Evolutionary conservation across 495 filamentous ascomycete species (phyloP), one percentile per base, ranked within the genome.

Genomic region (Penicillium soppii): DNA sequence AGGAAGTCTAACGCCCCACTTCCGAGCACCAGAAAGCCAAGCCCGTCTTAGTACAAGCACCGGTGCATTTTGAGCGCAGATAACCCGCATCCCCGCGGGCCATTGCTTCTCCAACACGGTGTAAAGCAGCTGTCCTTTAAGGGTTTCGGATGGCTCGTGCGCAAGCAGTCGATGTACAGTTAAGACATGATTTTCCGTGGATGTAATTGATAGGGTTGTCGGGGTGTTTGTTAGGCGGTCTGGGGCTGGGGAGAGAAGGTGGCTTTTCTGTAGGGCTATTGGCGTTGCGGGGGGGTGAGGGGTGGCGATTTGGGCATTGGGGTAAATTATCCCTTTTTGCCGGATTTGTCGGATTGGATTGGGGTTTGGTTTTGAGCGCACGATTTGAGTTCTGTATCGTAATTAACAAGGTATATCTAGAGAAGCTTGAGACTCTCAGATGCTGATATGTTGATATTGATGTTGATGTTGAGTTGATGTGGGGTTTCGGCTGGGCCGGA

Each of bases 201-300:
- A 15, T 41, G 39, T 56, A 5, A 65, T 59, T 17, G 45, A 50
- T n/a, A 65, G 53, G 1, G 56, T 65, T 10, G 62, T 65, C 17
- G 62, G 56, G 23, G 62, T 60, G 45, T 62, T 55, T 30, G 59
- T 62, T 19, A 65, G 44, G 23, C 56, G 53, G 45, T 65, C 62
- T 47, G 62, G 48, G 2, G 56, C 53, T 20, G 62, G 59, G 36
- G 59, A 49, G 47, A 65, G 56, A 38, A 65, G 59, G 49, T 65
- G 59, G 17, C 56, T 54, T 48, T 47, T 53, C 3, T 54, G 56
- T 5, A 65, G 59, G 21, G 62, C 62, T 54, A 65, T 50, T 13
- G 62, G 62, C 12, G 26, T 35, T 43, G 30, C 15, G 39, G 48
- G 48, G 39, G 48, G 25, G 20, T 43, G 39, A 51, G 48, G 20